phyloP scores from a whole-genome alignment of 306 rosid species.

The Echinosophora koreensis region DNA sequence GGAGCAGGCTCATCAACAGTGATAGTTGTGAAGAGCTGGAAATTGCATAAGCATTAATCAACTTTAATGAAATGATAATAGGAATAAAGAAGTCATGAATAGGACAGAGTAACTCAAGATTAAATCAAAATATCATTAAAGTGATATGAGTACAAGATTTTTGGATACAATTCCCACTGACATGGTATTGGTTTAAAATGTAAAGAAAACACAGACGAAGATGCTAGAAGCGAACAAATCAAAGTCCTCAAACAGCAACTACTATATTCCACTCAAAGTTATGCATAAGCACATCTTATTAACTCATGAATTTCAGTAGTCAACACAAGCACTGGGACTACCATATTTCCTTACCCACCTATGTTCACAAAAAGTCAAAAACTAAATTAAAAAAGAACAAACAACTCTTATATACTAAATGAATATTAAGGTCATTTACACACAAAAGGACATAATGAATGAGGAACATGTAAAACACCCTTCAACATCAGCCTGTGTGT shows the following conservation, averaged over 20 bases:
- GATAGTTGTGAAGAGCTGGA: slow-evolving; percentile 74
- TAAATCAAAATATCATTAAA: background rate
- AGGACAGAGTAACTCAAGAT: background rate
- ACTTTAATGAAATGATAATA: slow-evolving; percentile 1
- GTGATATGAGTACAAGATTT: background rate
- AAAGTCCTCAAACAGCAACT: background rate
- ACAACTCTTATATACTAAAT: background rate
- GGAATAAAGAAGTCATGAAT: background rate
- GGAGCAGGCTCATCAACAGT: slow-evolving; percentile 83
- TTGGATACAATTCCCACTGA: background rate
- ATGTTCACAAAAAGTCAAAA: background rate
- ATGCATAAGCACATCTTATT: background rate
- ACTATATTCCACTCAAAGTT: background rate
- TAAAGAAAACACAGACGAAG: background rate
- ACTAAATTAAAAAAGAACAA: background rate
- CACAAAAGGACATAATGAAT: background rate
- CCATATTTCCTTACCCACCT: background rate
- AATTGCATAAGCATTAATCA: slow-evolving; percentile 20
- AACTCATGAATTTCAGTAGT: background rate
- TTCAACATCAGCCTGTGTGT: background rate
- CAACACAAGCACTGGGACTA: background rate
- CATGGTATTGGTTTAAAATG: background rate
- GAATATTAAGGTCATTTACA: background rate
- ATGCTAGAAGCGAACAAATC: background rate
- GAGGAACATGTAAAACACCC: background rate